A percentile compares a stretch with the other conserved stretches of the same genome.
These are phyloP conservation scores for Neurospora sp. DNA, from an alignment of 495 filamentous ascomycete genomes.

Conservation along the genomic window DNA sequence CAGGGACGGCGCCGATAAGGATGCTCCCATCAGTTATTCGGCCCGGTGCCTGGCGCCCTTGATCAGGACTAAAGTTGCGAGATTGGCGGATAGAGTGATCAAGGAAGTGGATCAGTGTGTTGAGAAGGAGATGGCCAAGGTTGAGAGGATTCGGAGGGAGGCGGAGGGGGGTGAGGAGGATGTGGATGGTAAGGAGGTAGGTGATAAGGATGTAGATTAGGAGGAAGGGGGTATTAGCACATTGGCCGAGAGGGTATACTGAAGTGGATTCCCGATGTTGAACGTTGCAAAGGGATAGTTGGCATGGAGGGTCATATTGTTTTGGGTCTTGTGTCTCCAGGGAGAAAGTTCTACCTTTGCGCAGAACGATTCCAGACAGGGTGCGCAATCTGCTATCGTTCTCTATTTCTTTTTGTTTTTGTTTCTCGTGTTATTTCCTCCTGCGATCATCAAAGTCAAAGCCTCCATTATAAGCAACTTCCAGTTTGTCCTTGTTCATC, in stretches of 20 bases:
- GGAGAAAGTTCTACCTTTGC: neutral
- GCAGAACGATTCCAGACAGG: neutral
- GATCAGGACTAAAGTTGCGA: neutral
- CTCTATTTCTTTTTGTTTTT: neutral
- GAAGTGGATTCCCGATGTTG: too few species aligned
- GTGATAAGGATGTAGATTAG: neutral
- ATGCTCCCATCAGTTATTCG: neutral
- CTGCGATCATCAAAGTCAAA: neutral
- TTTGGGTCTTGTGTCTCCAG: neutral
- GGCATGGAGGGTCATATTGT: neutral
- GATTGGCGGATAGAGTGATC: neutral
- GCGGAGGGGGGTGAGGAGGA: neutral
- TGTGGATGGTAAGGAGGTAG: neutral
- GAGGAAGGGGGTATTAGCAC: neutral
- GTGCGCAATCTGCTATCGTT: neutral
- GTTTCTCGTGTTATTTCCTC: neutral
- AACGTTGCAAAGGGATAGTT: neutral
- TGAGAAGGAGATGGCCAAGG: neutral
- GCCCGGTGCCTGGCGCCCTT: neutral
- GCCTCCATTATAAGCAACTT: neutral
- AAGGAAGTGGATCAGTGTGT: neutral
- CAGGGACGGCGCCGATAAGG: neutral
- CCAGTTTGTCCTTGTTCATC: neutral
- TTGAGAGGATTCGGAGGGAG: neutral
- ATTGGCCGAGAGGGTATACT: neutral